Evolutionary conservation across 345 rosid genomes (phyloP).

Genomic region (Noccaea bulbosa): DNA sequence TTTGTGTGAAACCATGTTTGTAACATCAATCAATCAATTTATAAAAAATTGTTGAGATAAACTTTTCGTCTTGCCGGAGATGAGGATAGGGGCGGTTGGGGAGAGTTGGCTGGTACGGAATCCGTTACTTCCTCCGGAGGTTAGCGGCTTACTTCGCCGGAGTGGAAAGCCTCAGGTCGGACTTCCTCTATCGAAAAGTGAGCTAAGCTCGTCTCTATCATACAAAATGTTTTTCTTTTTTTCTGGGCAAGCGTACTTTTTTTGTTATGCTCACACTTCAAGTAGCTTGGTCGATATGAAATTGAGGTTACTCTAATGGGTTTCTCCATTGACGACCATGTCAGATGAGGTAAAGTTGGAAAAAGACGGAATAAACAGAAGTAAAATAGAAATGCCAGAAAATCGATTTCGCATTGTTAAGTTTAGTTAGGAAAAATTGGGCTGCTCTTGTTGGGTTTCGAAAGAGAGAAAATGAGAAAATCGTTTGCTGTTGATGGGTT

Average conservation of each 20-base stretch:
- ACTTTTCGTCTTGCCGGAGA: slow-evolving; percentile 12
- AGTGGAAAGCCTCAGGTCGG: slow-evolving; percentile 2
- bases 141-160: slow-evolving; percentile 12
- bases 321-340: neutral
- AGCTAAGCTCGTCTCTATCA: slow-evolving; percentile 31
- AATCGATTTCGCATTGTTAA: neutral
- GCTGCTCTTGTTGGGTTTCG: too few relatives aligned
- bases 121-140: slow-evolving; percentile 29
- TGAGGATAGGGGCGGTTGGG: slow-evolving; percentile 31
- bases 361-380: neutral
- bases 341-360: neutral
- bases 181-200: slow-evolving; percentile 31
- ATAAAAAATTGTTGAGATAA: neutral
- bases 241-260: neutral
- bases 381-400: neutral
- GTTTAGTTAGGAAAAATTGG: too few relatives aligned
- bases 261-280: neutral
- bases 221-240: neutral
- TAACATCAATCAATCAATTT: neutral
- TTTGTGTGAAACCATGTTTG: neutral
- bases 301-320: neutral
- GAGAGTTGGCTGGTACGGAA: slow-evolving; percentile 23
- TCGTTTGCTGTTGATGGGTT: neutral
- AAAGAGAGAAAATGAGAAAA: too few relatives aligned
- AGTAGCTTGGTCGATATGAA: neutral